Evolutionary conservation across 768 basidiomycete genomes (phyloP).

Genomic region (Tulasnella calospora): DNA sequence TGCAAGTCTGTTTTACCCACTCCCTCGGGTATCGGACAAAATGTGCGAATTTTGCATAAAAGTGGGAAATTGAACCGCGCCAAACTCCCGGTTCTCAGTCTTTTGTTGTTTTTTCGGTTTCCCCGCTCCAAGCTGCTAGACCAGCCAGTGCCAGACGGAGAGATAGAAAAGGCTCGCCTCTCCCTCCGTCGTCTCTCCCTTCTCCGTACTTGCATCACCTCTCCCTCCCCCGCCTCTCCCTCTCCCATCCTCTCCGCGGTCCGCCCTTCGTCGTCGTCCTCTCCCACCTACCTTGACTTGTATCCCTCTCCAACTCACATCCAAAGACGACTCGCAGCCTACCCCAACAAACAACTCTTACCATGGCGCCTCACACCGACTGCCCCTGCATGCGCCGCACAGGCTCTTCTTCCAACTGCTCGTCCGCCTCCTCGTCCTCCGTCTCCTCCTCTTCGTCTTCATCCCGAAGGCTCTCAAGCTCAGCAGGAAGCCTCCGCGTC

Average conservation of each 20-base stretch:
- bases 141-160: constrained; percentile 3
- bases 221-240: constrained; percentile 29
- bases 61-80: neutral
- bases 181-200: constrained; percentile 24
- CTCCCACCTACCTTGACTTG: constrained; percentile 32
- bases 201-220: constrained; percentile 20
- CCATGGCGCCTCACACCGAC: neutral
- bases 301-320: constrained; percentile 27
- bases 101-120: neutral
- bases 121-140: neutral
- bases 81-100: neutral
- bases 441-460: constrained; percentile 21
- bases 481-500: neutral
- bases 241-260: constrained; percentile 32
- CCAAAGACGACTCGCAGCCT: constrained; percentile 2
- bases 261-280: constrained; percentile 31
- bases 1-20: neutral
- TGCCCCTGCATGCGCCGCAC: constrained; percentile 12
- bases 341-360: constrained; percentile 24
- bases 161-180: constrained; percentile 3
- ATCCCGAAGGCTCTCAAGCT: neutral
- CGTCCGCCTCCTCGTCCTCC: constrained; percentile 15
- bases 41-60: neutral
- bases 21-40: neutral
- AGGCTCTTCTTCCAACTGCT: neutral